Conservation (phyloP, 192 early-diverging fungal genomes). For the Lobulomyces angularis region DNA sequence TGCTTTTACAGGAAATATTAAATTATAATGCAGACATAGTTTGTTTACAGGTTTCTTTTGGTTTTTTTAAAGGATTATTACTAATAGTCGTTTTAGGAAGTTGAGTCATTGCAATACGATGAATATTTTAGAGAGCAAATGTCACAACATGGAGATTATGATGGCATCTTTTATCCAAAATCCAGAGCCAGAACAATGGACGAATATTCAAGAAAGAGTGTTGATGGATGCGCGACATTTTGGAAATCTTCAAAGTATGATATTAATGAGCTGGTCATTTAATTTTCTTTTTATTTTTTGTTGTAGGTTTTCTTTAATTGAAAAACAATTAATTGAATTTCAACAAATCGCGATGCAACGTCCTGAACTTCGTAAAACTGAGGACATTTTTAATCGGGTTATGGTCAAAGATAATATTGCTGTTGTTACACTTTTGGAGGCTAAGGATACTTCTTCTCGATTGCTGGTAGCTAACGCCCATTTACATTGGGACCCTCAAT, state of each 20-base stretch:
- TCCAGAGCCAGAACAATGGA: constrained; percentile 87
- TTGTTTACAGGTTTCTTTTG: constrained; percentile 64
- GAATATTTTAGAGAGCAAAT: constrained; percentile 72
- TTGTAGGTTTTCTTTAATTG: constrained; percentile 60
- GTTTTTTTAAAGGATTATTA: constrained; percentile 9
- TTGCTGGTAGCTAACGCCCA: constrained; percentile 81
- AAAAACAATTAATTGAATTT: constrained; percentile 87
- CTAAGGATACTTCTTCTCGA: constrained; percentile 57
- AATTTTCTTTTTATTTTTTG: constrained; percentile 2
- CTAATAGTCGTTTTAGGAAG: constrained; percentile 44
- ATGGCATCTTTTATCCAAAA: constrained; percentile 88
- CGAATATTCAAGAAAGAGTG: constrained; percentile 69
- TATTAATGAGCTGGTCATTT: no score
- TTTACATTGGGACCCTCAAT: constrained; percentile 86
- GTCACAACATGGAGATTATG: constrained; percentile 62
- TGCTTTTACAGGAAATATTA: constrained; percentile 70
- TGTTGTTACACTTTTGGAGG: constrained; percentile 67
- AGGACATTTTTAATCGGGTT: constrained; percentile 92
- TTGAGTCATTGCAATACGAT: constrained; percentile 75
- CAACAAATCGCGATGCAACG: constrained; percentile 80
- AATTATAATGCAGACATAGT: constrained; percentile 81
- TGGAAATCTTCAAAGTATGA: constrained; percentile 71
- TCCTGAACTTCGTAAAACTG: constrained; percentile 77
- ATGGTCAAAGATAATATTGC: constrained; percentile 96
- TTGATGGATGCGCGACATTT: constrained; percentile 95